Evolutionary conservation across 352 stramenopile species (phyloP).

Genomic region (Phytophthora constricta): DNA sequence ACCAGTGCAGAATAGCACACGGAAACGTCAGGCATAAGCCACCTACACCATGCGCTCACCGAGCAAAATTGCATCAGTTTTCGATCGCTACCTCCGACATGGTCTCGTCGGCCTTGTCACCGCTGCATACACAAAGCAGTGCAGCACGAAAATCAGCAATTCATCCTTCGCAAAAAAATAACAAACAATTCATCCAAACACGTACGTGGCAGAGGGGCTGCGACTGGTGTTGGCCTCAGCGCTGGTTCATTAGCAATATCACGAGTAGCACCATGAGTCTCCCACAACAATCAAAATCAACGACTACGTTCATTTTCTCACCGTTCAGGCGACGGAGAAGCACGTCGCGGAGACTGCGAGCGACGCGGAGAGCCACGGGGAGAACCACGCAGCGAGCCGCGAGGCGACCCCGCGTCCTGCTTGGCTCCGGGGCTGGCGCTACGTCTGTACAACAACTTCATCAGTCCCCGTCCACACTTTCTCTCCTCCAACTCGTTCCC

Average conservation of each 20-base stretch:
- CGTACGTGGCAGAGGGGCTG: constrained; percentile 28
- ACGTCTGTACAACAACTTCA: constrained; percentile 13
- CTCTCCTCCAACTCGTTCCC: background rate
- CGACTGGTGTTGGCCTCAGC: constrained; percentile 18
- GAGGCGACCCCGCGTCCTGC: constrained; percentile 21
- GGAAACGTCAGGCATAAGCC: constrained; percentile 8
- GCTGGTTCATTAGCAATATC: background rate
- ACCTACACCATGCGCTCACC: background rate
- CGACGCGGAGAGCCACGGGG: constrained; percentile 19
- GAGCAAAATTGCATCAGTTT: background rate
- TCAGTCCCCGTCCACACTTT: background rate
- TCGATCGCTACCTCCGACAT: constrained; percentile 29
- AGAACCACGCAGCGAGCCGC: constrained; percentile 19
- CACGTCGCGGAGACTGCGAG: constrained; percentile 26
- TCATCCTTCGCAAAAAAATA: background rate
- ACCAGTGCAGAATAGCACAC: too few relatives aligned
- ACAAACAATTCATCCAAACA: background rate
- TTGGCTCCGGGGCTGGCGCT: constrained; percentile 31
- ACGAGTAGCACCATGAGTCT: constrained; percentile 1
- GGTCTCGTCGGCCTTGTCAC: constrained; percentile 20
- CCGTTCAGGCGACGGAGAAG: constrained; percentile 31
- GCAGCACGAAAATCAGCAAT: background rate
- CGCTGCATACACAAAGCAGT: constrained; percentile 3
- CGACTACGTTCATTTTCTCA: too few relatives aligned
- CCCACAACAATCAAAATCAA: background rate